Base-by-base conservation (phyloP, 805 yeast species). In the Maudiozyma serrabonitensis region DNA sequence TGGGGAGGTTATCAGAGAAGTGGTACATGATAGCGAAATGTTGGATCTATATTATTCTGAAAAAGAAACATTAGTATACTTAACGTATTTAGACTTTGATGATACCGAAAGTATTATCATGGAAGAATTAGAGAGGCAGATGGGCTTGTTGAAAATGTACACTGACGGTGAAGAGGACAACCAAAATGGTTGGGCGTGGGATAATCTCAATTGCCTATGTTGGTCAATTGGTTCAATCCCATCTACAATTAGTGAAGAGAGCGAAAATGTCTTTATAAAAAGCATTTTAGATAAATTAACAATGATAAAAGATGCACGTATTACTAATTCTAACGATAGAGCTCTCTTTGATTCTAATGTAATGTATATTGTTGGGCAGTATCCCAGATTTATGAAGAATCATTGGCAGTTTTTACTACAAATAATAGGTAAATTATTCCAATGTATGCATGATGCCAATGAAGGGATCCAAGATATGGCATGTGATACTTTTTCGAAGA, bases 401-500 rank as follows among this genome's bases (percentile, higher is more conserved):
- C 97, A 93, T 68, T 93, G 98, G 98, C 86, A 84, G 65, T 93
- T 91, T 61, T 71, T 91, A 64, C 88, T 89, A 66, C 89, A 96
- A 0, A 97, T 93, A 42, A 90, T 91, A 52, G 84, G 86, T 69
- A 93, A 93, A 68, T 76, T 91, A 59, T 91, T 91, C 68, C 96
- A 91, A 67, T 91, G 91, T 63, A 91, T 91, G 99, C 98, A 91
- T 71, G 97, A 91, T 73, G 85, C 95, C 11, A 98, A 91, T 69
- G 97, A 88, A 68, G 97, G 97, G 71, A 98, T 93, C 52, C 97
- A 91, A 71, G 98, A 93, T 68, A 91, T 93, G 99, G 98, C 99
- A 4, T 91, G 98, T 73, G 99, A 93, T 68, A 93, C 99, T 0
- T 91, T 91, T 65, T 87, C 89, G 64, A 93, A 91, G 68, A 91